Conservation (phyloP, 176 grass and related monocot genomes). For the Phoenix roebelenii region DNA sequence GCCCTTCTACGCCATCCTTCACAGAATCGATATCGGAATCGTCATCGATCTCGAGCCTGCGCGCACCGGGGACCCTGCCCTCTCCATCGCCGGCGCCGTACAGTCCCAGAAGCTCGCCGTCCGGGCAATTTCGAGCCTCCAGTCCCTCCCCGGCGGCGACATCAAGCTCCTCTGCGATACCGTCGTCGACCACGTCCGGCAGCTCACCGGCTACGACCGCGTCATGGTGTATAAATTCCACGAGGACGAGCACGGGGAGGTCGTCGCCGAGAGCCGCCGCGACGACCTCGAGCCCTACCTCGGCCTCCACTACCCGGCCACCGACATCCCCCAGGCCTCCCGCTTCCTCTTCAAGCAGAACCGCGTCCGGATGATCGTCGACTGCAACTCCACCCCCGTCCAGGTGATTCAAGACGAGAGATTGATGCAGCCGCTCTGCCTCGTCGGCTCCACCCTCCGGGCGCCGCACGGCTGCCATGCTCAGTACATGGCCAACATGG, state of each 20-base stretch:
- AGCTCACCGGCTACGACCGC: constrained; percentile 89
- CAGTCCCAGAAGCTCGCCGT: constrained; percentile 95
- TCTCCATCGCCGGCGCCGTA: constrained; percentile 70
- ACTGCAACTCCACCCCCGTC: constrained; percentile 59
- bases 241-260: constrained; percentile 93
- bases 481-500: constrained; percentile 99
- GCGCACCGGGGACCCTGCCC: constrained; percentile 49
- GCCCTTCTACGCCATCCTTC: constrained; percentile 91
- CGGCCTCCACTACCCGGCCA: constrained; percentile 92
- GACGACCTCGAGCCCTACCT: constrained; percentile 79
- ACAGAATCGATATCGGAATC: constrained; percentile 81
- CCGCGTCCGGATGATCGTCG: constrained; percentile 82
- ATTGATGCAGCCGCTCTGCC: constrained; percentile 62
- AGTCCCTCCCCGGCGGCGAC: constrained; percentile 74
- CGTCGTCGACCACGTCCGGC: constrained; percentile 64
- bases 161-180: constrained; percentile 74
- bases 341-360: constrained; percentile 99
- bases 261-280: constrained; percentile 64
- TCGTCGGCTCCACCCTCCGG: constrained; percentile 88
- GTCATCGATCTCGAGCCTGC: constrained; percentile 22
- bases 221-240: constrained; percentile 99
- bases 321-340: constrained; percentile 91
- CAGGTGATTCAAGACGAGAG: constrained; percentile 72
- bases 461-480: constrained; percentile 77
- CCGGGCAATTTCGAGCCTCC: constrained; percentile 83